Evolutionary conservation across 768 basidiomycete species (phyloP).

Genomic region (Phlegmacium glaucopus): DNA sequence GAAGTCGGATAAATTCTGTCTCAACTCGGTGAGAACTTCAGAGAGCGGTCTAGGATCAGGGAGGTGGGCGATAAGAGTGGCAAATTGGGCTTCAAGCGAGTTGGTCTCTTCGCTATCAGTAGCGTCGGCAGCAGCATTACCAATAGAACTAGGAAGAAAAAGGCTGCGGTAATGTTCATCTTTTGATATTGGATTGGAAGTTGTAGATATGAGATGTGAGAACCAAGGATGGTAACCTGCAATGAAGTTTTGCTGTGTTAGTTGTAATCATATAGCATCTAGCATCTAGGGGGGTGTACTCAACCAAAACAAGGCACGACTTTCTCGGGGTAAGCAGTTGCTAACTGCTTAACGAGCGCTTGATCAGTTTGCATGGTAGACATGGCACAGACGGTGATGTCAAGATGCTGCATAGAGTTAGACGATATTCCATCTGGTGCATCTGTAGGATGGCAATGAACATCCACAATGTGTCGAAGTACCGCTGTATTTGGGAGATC

Average conservation of each 20-base stretch:
- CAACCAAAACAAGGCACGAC: slow-evolving; percentile 89
- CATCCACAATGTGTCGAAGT: slow-evolving; percentile 73
- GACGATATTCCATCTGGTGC: slow-evolving; percentile 29
- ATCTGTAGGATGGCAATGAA: slow-evolving; percentile 93
- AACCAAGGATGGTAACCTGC: slow-evolving; percentile 96
- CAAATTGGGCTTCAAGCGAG: slow-evolving; percentile 39
- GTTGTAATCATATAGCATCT: background rate
- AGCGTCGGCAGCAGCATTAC: too few relatives aligned
- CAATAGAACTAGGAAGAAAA: slow-evolving; percentile 41
- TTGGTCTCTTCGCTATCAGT: slow-evolving; percentile 10
- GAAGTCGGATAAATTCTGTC: slow-evolving; percentile 53
- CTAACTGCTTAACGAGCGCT: slow-evolving; percentile 62
- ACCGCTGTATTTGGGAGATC: slow-evolving; percentile 35
- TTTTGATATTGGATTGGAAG: slow-evolving; percentile 33
- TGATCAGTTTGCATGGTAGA: slow-evolving; percentile 68
- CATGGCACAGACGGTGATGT: slow-evolving; percentile 83
- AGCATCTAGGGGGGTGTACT: slow-evolving; percentile 16
- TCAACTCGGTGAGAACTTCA: slow-evolving; percentile 58
- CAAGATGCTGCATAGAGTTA: slow-evolving; percentile 53
- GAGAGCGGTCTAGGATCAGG: slow-evolving; percentile 69
- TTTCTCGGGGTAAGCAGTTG: slow-evolving; percentile 54
- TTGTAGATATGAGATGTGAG: slow-evolving; percentile 63
- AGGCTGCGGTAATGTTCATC: slow-evolving; percentile 73
- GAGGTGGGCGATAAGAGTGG: slow-evolving; percentile 55
- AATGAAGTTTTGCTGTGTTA: background rate